A percentile compares a stretch with the other conserved stretches of the same genome.
Conservation (phyloP, 768 basidiomycete genomes). For the Mycena haematopus region DNA sequence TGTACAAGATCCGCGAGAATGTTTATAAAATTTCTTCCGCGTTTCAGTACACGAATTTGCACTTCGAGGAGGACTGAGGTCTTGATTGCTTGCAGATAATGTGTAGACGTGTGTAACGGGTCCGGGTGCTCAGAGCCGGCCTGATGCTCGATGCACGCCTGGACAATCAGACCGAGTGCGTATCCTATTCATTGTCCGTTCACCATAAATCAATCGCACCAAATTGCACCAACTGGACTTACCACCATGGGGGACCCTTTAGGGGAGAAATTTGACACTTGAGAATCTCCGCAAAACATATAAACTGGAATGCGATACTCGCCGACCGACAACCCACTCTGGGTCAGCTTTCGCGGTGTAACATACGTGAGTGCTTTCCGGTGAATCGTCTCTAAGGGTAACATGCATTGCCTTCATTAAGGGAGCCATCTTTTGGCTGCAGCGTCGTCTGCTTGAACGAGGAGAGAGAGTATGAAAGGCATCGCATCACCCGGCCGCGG, state of each 20-base stretch:
- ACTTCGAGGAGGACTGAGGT: constrained; percentile 43
- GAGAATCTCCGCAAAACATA: background rate
- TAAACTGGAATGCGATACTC: background rate
- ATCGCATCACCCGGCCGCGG: too few relatives aligned
- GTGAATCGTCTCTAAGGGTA: background rate
- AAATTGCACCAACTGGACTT: background rate
- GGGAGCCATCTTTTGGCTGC: background rate
- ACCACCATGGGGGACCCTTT: constrained; percentile 66
- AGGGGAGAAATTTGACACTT: background rate
- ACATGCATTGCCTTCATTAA: background rate
- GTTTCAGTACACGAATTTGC: constrained; percentile 51
- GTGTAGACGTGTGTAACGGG: constrained; percentile 64
- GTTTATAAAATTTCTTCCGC: constrained; percentile 60
- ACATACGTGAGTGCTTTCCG: background rate
- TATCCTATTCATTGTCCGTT: constrained; percentile 50
- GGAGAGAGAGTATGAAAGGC: too few relatives aligned
- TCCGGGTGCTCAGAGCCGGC: constrained; percentile 53
- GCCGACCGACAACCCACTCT: constrained; percentile 54
- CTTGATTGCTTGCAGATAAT: constrained; percentile 57
- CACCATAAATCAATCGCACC: constrained; percentile 1
- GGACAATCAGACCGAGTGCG: constrained; percentile 58
- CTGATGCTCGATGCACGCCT: constrained; percentile 64
- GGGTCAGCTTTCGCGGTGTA: constrained; percentile 51
- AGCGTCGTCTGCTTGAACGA: background rate
- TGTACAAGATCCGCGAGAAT: constrained; percentile 65